phyloP scores from a whole-genome alignment of 768 basidiomycete species.

The Pulveroboletus ravenelii region DNA sequence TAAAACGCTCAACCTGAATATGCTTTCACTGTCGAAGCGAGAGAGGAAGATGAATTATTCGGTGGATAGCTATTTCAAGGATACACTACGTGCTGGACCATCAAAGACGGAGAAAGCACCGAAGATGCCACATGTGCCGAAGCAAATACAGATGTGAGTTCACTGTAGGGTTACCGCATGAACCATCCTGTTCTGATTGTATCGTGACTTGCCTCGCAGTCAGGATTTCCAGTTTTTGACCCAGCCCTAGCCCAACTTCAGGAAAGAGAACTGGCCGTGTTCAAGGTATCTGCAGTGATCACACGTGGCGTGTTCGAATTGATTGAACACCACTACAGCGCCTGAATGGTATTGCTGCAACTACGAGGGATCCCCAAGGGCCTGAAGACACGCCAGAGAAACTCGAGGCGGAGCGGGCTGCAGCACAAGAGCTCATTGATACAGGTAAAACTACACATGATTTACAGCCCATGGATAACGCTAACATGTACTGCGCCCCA shows the following conservation, averaged over 20 bases:
- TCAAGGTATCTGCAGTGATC: slow-evolving; percentile 46
- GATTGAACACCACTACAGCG: slow-evolving; percentile 36
- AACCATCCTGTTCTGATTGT: neutral
- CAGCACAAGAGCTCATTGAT: slow-evolving; percentile 85
- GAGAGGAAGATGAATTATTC: slow-evolving; percentile 94
- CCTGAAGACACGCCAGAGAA: slow-evolving; percentile 78
- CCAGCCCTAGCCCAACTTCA: slow-evolving; percentile 74
- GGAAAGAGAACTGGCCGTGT: slow-evolving; percentile 79
- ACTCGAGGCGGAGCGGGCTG: slow-evolving; percentile 72
- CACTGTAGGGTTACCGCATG: neutral
- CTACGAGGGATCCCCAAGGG: slow-evolving; percentile 58
- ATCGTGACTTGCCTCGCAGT: slow-evolving; percentile 34
- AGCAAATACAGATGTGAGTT: slow-evolving; percentile 77
- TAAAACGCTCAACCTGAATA: slow-evolving; percentile 68
- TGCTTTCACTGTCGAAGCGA: slow-evolving; percentile 86
- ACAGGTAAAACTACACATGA: slow-evolving; percentile 43
- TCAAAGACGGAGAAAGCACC: slow-evolving; percentile 78
- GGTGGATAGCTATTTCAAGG: slow-evolving; percentile 93
- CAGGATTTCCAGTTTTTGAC: slow-evolving; percentile 97
- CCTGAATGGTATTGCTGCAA: slow-evolving; percentile 61
- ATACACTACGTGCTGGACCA: slow-evolving; percentile 75
- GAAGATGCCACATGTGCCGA: slow-evolving; percentile 80
- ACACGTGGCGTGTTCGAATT: neutral
- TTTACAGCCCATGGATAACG: neutral
- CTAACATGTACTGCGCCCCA: neutral